Evolutionary conservation across 2,329 filamentous ascomycete genomes (phyloP), one percentile per base, ranked within the genome.

Genomic region (Neurospora crassa): DNA sequence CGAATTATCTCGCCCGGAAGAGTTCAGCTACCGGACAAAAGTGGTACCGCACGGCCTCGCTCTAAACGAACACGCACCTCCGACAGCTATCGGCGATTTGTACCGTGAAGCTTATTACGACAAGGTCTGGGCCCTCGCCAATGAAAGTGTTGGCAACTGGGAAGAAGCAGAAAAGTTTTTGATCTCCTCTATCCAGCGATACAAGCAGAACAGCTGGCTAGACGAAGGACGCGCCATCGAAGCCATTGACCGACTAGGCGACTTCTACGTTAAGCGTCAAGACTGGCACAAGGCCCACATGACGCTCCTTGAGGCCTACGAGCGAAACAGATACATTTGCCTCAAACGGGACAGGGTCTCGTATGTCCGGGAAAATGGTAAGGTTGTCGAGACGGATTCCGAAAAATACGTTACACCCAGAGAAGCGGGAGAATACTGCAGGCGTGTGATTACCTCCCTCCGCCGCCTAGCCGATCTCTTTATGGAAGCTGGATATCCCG

Each of bases 1-100:
- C 20, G 45, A 53, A n/a, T 7, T 40, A 7, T 40, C 37, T 71
- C 6, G 40, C 18, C 3, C 14, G 43, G 1, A 71, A 68, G 40
- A 40, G 59, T 24, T 24, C 7, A 16, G 6, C 45, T 47, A 45
- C n/a, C 7, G 68, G 18, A 67, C 63, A 3, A 20, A 8, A 6
- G 18, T 73, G 18, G 24, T 16, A 2, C 68, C 71, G 12, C 70
- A 73, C 45, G 16, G 37, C 37, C 24, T 40, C 42, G 67, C 47
- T 14, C n/a, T 53, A 8, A 53, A 47, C 43, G 43, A 47, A 12
- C 43, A 47, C n/a, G 43, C 43, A 47, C 43, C 43, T 47, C 43
- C n/a, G 10, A 47, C 43, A 20, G 43, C 43, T 20, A 10, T 47
- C n/a, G 43, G 43, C 3, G 43, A 47, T 47, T 11, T 47, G n/a